Evolutionary conservation across 345 rosid genomes (phyloP), one percentile per base, ranked within the genome.

Genomic region (Eucalyptus urophylla): DNA sequence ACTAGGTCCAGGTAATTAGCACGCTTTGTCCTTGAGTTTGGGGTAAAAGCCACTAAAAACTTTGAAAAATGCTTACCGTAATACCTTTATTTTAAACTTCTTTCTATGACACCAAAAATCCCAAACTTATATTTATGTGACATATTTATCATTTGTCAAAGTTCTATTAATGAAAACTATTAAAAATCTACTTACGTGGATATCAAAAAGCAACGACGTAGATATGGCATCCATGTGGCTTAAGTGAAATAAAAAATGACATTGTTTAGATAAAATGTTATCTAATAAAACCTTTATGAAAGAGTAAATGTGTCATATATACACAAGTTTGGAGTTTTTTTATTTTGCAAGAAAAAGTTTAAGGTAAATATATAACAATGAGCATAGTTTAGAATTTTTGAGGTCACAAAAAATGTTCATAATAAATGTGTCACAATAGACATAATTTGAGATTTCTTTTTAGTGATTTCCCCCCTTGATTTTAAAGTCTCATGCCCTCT

Each of bases 201-300:
- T 53, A 53, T 53, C 0, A 3, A 0, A 19, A 19, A 53, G 56
- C 24, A 53, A 53, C 0, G 10, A 19, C 4, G 1, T 53, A 53
- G 5, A 56, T 1, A 56, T 56, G 62, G 25, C 12, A 1, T 56
- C 27, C 62, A 22, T 56, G 27, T 22, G 27, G 27, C 62, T 8
- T 22, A 56, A 56, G 62, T 56, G 62, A 56, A 56, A 56, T 56
- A 22, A 56, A 56, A 54, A 56, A 56, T 0, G 12, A 22, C 8
- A 22, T 22, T 56, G 3, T 22, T 56, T 56, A 4, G 62, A 11
- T 56, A 25, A 56, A 56, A 56, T 9, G 3, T 56, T 56, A 56
- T 56, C 27, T 56, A 56, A 22, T 9, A 9, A 22, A 56, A 56
- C 27, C 12, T 56, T 56, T 21, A 56, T 22, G 11, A 22, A 56